Conservation (phyloP, 2,329 filamentous ascomycete genomes). For the Aspergillus sp. region DNA sequence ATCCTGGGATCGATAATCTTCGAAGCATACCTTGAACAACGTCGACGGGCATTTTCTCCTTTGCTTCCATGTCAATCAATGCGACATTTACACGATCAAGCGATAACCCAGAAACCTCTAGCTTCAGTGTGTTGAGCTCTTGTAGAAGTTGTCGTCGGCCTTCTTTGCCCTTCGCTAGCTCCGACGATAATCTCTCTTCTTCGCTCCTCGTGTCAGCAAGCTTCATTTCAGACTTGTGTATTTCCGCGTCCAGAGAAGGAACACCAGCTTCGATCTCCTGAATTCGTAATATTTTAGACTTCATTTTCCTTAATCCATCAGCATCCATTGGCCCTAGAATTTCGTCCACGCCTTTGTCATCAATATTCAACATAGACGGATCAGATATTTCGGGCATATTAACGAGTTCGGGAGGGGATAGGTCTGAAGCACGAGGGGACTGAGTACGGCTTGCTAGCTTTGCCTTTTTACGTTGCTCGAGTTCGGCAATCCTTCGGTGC, state of each 20-base stretch:
- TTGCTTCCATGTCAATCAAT: conserved; percentile 21
- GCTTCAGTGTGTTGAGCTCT: conserved; percentile 50
- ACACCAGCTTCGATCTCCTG: conserved; percentile 51
- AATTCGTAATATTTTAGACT: conserved; percentile 43
- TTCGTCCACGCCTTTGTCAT: not conserved
- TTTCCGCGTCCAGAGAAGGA: conserved; percentile 47
- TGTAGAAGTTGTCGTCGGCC: conserved; percentile 45
- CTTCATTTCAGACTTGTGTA: conserved; percentile 36
- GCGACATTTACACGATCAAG: conserved; percentile 45
- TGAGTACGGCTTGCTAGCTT: conserved; percentile 40
- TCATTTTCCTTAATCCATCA: conserved; percentile 31
- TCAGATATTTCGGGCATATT: not conserved
- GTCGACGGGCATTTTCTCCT: conserved; percentile 13
- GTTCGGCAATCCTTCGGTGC: conserved; percentile 51
- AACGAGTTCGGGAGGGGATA: conserved; percentile 19
- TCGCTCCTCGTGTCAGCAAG: conserved; percentile 34
- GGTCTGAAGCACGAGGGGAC: conserved; percentile 31
- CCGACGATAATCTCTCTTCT: conserved; percentile 42
- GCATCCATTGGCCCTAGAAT: conserved; percentile 16
- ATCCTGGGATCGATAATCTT: conserved; percentile 1
- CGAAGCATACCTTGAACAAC: conserved; percentile 22
- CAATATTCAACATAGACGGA: not conserved
- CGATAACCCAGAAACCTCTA: conserved; percentile 49
- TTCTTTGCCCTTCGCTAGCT: conserved; percentile 48
- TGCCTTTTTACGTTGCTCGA: conserved; percentile 46